phyloP scores from a whole-genome alignment of 2,329 filamentous ascomycete genomes.

The Dendrostoma leiphaemia region DNA sequence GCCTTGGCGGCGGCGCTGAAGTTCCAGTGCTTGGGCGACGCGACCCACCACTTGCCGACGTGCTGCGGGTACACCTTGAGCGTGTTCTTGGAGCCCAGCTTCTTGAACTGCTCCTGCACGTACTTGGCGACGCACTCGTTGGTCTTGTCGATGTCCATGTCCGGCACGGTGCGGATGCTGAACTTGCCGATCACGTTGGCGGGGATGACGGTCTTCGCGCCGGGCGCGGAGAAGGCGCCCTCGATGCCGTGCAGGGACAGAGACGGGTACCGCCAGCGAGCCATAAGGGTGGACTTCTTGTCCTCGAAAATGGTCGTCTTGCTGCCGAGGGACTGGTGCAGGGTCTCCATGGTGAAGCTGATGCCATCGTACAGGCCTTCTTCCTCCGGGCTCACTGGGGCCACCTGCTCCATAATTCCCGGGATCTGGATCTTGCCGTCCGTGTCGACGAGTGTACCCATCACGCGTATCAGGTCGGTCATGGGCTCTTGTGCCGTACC shows the following conservation, averaged over 20 bases:
- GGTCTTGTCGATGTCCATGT: slow-evolving; percentile 93
- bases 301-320: slow-evolving; percentile 82
- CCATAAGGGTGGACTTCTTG: slow-evolving; percentile 93
- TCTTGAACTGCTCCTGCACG: slow-evolving; percentile 79
- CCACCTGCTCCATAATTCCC: slow-evolving; percentile 92
- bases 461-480: slow-evolving; percentile 85
- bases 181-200: slow-evolving; percentile 98
- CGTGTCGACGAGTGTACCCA: slow-evolving; percentile 82
- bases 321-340: slow-evolving; percentile 88
- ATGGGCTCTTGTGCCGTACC: slow-evolving; percentile 97
- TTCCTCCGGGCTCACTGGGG: slow-evolving; percentile 82
- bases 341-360: slow-evolving; percentile 92
- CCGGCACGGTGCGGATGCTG: slow-evolving; percentile 92
- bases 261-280: slow-evolving; percentile 91
- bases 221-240: slow-evolving; percentile 88
- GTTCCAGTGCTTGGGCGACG: slow-evolving; percentile 98
- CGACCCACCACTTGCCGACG: slow-evolving; percentile 98
- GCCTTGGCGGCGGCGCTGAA: slow-evolving; percentile 93
- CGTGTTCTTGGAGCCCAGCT: slow-evolving; percentile 89
- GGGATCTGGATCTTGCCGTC: slow-evolving; percentile 91
- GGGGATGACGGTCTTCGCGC: slow-evolving; percentile 97
- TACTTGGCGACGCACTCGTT: slow-evolving; percentile 83
- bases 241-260: slow-evolving; percentile 93
- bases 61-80: slow-evolving; percentile 80
- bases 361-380: slow-evolving; percentile 85